These are phyloP conservation scores for Rachicladosporium sp. DNA, from an alignment of 2,329 filamentous ascomycete genomes.

Conservation along the genomic window DNA sequence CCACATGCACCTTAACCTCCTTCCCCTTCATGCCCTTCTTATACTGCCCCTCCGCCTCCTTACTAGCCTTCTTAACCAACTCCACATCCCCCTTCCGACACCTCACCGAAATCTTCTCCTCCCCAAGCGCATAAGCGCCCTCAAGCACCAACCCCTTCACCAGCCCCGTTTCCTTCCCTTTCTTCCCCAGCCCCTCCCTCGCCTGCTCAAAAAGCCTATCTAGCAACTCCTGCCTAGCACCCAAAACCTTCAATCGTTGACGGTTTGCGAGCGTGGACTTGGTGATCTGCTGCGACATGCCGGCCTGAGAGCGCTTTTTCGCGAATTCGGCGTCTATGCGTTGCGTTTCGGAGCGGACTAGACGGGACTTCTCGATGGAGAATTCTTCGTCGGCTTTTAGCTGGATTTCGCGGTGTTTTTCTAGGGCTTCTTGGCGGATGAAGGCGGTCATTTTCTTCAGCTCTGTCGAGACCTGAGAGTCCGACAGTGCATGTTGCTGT, in stretches of 20 bases:
- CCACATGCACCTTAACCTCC: slow-evolving; percentile 57
- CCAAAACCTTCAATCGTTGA: slow-evolving; percentile 78
- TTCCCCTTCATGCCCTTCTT: slow-evolving; percentile 59
- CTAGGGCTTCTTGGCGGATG: slow-evolving; percentile 95
- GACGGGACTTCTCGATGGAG: slow-evolving; percentile 96
- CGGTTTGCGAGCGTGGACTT: slow-evolving; percentile 94
- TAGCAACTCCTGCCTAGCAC: slow-evolving; percentile 77
- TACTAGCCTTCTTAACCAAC: slow-evolving; percentile 63
- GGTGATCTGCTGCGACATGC: slow-evolving; percentile 98
- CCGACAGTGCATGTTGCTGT: slow-evolving; percentile 85
- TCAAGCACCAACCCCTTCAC: slow-evolving; percentile 77
- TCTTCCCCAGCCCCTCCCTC: slow-evolving; percentile 55
- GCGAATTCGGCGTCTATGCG: slow-evolving; percentile 87
- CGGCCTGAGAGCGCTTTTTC: slow-evolving; percentile 98
- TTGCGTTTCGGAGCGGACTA: slow-evolving; percentile 88
- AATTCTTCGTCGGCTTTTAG: slow-evolving; percentile 99
- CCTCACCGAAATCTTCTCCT: slow-evolving; percentile 62
- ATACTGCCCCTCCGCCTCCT: slow-evolving; percentile 67
- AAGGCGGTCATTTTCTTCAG: slow-evolving; percentile 99
- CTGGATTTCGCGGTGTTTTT: slow-evolving; percentile 94
- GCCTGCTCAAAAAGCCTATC: slow-evolving; percentile 80
- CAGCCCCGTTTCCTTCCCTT: slow-evolving; percentile 41
- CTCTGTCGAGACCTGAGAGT: slow-evolving; percentile 95
- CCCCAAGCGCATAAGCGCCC: slow-evolving; percentile 76
- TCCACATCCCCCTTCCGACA: slow-evolving; percentile 70